Conservation (phyloP, 257 asterid species). For the Osmanthus fragrans region DNA sequence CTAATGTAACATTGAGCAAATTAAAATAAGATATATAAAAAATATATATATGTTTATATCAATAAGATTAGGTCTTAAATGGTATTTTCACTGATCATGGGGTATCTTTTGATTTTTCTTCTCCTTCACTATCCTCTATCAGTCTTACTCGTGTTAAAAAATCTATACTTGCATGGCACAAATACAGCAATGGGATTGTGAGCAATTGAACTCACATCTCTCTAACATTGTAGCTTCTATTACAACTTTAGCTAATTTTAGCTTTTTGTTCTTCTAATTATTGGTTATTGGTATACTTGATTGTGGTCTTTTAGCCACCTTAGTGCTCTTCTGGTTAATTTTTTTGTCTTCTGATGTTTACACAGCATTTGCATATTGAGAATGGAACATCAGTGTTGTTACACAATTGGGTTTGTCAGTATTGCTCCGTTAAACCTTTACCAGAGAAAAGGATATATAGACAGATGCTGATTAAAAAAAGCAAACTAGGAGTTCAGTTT, state of each 20-base stretch:
- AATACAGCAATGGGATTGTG: neutral
- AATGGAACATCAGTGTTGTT: neutral
- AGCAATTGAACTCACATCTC: neutral
- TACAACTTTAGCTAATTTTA: neutral
- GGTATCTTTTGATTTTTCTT: neutral
- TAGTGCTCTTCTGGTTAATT: neutral
- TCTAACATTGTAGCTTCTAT: neutral
- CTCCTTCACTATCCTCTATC: neutral
- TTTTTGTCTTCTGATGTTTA: neutral
- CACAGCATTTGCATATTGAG: neutral
- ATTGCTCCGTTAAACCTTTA: neutral
- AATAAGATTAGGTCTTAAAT: neutral
- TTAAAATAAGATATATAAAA: neutral
- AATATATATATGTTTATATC: neutral
- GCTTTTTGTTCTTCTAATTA: neutral
- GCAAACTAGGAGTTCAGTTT: neutral
- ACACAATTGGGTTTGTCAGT: conserved; percentile 1
- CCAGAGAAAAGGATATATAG: neutral
- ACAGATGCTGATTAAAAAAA: neutral
- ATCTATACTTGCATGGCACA: neutral
- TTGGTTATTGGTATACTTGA: neutral
- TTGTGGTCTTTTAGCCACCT: neutral
- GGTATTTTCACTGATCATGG: neutral
- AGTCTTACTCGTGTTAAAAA: neutral
- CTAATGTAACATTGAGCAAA: neutral